A percentile compares a stretch with the other conserved stretches of the same genome.
Evolutionary conservation across 352 stramenopile species (phyloP).

Genomic region (Phytophthora pinifolia): DNA sequence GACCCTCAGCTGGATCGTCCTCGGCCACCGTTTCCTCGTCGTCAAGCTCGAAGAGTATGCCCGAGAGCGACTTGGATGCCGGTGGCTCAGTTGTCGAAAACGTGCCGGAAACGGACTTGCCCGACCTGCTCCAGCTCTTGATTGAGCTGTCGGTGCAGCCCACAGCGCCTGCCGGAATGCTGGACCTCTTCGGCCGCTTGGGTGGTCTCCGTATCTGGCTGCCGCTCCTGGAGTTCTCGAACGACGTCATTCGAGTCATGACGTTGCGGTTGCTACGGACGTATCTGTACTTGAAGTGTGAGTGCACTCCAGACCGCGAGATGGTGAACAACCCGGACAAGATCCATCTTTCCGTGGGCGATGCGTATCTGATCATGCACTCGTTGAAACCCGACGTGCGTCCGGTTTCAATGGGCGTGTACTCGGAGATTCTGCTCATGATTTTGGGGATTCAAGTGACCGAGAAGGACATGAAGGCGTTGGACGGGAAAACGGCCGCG

Average conservation of each 20-base stretch:
- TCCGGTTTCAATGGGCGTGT: conserved; percentile 75
- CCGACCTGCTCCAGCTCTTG: conserved; percentile 73
- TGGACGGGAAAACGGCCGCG: conserved; percentile 48
- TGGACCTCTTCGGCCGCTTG: conserved; percentile 75
- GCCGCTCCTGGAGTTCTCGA: conserved; percentile 72
- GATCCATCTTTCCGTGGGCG: conserved; percentile 72
- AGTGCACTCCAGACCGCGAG: conserved; percentile 63
- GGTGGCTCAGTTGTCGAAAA: conserved; percentile 69
- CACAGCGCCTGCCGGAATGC: conserved; percentile 63
- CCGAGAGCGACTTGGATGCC: conserved; percentile 67
- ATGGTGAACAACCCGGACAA: conserved; percentile 68
- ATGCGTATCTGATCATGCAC: conserved; percentile 83
- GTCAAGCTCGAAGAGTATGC: conserved; percentile 49
- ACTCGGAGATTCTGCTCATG: conserved; percentile 77
- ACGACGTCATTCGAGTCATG: conserved; percentile 77
- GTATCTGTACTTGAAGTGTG: conserved; percentile 78
- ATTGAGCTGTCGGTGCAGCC: conserved; percentile 78
- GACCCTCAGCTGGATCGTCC: conserved; percentile 35
- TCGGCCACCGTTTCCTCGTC: conserved; percentile 43
- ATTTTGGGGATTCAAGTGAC: conserved; percentile 75
- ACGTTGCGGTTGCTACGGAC: conserved; percentile 76
- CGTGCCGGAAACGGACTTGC: conserved; percentile 68
- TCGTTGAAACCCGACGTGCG: conserved; percentile 68
- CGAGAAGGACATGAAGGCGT: conserved; percentile 47
- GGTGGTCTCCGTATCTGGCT: conserved; percentile 83